Evolutionary conservation across 257 asterid genomes (phyloP).

Genomic region (Penstemon eatonii): DNA sequence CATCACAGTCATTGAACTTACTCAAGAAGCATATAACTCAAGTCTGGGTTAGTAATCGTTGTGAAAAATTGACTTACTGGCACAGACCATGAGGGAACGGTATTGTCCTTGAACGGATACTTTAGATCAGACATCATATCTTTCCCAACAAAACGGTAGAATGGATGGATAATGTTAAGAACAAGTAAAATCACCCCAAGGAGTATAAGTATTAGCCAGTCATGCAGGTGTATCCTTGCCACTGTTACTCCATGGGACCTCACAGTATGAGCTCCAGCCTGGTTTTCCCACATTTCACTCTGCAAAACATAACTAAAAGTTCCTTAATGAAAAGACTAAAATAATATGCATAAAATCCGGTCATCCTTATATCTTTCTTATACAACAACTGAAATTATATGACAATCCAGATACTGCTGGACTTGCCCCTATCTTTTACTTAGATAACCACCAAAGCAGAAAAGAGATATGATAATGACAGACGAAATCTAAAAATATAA

Average conservation of each 20-base stretch:
- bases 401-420: background rate
- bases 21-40: conserved; percentile 16
- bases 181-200: conserved; percentile 39
- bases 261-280: conserved; percentile 59
- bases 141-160: conserved; percentile 78
- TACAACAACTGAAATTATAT: no score
- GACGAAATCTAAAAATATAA: background rate
- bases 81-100: conserved; percentile 73
- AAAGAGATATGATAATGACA: background rate
- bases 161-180: conserved; percentile 65
- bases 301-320: conserved; percentile 35
- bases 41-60: background rate
- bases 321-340: background rate
- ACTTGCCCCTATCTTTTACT: background rate
- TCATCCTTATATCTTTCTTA: background rate
- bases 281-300: conserved; percentile 58
- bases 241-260: conserved; percentile 72
- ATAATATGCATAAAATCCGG: background rate
- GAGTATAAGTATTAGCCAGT: conserved; percentile 75
- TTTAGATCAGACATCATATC: conserved; percentile 87
- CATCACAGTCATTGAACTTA: conserved; percentile 1
- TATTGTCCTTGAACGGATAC: conserved; percentile 62
- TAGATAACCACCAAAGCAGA: background rate
- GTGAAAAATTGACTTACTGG: conserved; percentile 51
- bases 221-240: conserved; percentile 70